These are phyloP conservation scores for Hibiscus syriacus DNA, from an alignment of 345 rosid species.

Conservation along the genomic window DNA sequence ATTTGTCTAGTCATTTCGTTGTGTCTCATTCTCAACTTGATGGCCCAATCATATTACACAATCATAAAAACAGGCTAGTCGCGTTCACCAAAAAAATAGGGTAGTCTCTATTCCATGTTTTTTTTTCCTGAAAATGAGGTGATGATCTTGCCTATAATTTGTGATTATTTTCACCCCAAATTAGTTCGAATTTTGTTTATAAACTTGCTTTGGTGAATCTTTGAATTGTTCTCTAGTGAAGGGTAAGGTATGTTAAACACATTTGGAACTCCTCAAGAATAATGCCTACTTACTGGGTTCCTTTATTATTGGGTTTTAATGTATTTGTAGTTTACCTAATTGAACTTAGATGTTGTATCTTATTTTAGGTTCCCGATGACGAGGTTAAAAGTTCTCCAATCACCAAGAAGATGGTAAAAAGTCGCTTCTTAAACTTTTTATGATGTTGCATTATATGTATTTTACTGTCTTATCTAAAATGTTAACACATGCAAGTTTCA, in stretches of 20 bases:
- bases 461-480: too few relatives aligned
- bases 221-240: not conserved
- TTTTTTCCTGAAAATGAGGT: too few relatives aligned
- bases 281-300: not conserved
- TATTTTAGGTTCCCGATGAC: constrained; percentile 35
- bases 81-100: too few relatives aligned
- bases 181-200: not conserved
- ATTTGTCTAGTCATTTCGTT: not conserved
- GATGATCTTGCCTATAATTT: too few relatives aligned
- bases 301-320: not conserved
- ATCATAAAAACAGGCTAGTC: not conserved
- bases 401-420: constrained; percentile 63
- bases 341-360: constrained; percentile 7
- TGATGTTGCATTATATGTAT: too few relatives aligned
- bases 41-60: too few relatives aligned
- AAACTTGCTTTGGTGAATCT: not conserved
- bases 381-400: constrained; percentile 33
- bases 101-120: too few relatives aligned
- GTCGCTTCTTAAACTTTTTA: not conserved
- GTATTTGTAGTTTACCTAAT: not conserved
- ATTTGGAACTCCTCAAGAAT: not conserved
- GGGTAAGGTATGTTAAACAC: not conserved
- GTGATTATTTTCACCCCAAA: too few relatives aligned
- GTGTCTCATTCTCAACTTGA: too few relatives aligned
- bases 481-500: too few relatives aligned